Evolutionary conservation across 129 eudicot species (phyloP), one percentile per base, ranked within the genome.

Genomic region (Arctium minus): DNA sequence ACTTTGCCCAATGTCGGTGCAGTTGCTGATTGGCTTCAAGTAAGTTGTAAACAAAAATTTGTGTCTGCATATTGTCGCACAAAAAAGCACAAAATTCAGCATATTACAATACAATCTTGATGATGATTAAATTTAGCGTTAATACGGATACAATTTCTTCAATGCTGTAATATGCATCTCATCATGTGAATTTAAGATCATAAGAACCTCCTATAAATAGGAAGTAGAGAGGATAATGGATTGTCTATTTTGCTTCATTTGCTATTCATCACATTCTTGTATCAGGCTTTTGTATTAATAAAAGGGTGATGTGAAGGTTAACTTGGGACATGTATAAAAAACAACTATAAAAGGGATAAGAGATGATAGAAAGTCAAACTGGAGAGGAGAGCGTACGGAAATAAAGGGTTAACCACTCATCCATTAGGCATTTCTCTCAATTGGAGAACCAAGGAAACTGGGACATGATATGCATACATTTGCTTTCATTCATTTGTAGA

Each of bases 21-120:
- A 5, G 97, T 96, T 89, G 97, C 99, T 86, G 96, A 96, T 75
- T 96, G 99, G 99, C 99, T 96, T 85, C 99, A 96, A 83, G 99
- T 95, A 86, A 91, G 98, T 86, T 75, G 33, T 6, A 5, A 5
- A 71, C 40, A n/a, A 22, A 48, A 29, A 46, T 42, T 36, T 2
- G 6, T 10, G 27, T 60, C 50, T 70, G 75, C n/a, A 9, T 46
- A 15, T 30, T 70, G 13, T 17, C 65, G 37, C 60, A 35, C 70
- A 65, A 22, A 65, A 64, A 65, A 65, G 32, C 3, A n/a, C 70
- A 65, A 65, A 65, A 2, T 18, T 65, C 27, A 56, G 65, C 27
- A 56, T 56, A n/a, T 15, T 56, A 56, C 65, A 56, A 56, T 56
- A 56, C 65, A 56, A 56, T 56, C 65, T 56, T 15, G 65, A 56